Evolutionary conservation across 2,329 filamentous ascomycete species (phyloP).

Genomic region (Penicillium sp.): DNA sequence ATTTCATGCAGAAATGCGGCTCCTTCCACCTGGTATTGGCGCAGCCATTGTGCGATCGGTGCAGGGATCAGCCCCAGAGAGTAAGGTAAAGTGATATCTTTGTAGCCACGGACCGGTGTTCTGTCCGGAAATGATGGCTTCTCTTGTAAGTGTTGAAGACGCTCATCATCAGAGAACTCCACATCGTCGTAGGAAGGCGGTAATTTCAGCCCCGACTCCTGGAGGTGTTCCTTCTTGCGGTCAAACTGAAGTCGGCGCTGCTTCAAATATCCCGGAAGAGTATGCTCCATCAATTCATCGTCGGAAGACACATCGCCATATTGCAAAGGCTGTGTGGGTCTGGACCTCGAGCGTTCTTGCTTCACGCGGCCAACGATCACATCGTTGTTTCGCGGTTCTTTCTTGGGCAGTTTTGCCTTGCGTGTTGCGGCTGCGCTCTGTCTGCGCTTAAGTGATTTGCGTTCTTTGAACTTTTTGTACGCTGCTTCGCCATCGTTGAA

Average conservation of each 20-base stretch:
- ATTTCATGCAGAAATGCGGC: slow-evolving; percentile 80
- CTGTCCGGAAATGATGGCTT: slow-evolving; percentile 65
- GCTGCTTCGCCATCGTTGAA: slow-evolving; percentile 44
- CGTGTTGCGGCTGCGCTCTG: slow-evolving; percentile 49
- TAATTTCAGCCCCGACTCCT: slow-evolving; percentile 67
- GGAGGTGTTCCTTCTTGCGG: slow-evolving; percentile 55
- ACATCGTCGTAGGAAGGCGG: slow-evolving; percentile 76
- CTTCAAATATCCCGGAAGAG: slow-evolving; percentile 70
- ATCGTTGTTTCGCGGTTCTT: slow-evolving; percentile 31
- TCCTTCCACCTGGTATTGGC: slow-evolving; percentile 87
- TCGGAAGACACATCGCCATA: slow-evolving; percentile 51
- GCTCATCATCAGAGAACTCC: slow-evolving; percentile 70
- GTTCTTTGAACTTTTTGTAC: slow-evolving; percentile 65
- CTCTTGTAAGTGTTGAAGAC: slow-evolving; percentile 61
- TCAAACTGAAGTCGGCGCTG: slow-evolving; percentile 70
- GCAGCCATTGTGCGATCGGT: slow-evolving; percentile 83
- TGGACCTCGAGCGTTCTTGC: slow-evolving; percentile 22
- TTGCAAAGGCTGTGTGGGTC: slow-evolving; percentile 33
- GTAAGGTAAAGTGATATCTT: slow-evolving; percentile 70
- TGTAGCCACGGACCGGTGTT: slow-evolving; percentile 67
- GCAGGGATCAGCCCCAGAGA: slow-evolving; percentile 83
- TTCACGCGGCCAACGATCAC: slow-evolving; percentile 38
- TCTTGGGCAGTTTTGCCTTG: slow-evolving; percentile 47
- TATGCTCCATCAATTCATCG: slow-evolving; percentile 56
- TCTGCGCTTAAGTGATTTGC: slow-evolving; percentile 55